These are phyloP conservation scores for Cytospora mali DNA, from an alignment of 2,329 filamentous ascomycete genomes.

Conservation along the genomic window DNA sequence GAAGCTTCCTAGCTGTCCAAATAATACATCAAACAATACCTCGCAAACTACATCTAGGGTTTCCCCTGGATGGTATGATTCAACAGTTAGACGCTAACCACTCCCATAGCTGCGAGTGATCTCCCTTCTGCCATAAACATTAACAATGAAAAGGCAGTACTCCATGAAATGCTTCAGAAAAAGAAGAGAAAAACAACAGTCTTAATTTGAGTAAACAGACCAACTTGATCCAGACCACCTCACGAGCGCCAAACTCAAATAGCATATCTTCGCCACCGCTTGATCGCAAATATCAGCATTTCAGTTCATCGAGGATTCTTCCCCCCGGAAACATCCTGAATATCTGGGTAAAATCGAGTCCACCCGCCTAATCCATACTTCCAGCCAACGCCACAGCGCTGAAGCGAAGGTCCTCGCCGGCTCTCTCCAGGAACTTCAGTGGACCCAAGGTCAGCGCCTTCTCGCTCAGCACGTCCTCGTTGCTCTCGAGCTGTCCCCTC, in stretches of 20 bases:
- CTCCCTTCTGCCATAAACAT: neutral
- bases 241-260: neutral
- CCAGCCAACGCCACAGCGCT: slow-evolving; percentile 60
- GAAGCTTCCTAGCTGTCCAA: too few species aligned
- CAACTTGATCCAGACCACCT: neutral
- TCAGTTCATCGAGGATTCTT: neutral
- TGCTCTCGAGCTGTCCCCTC: slow-evolving; percentile 55
- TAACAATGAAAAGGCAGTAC: neutral
- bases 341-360: neutral
- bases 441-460: slow-evolving; percentile 73
- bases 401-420: slow-evolving; percentile 59
- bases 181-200: neutral
- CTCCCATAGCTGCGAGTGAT: neutral
- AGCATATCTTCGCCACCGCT: neutral
- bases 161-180: neutral
- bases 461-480: slow-evolving; percentile 74
- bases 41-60: neutral
- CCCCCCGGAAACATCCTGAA: neutral
- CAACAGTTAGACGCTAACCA: neutral
- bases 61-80: neutral
- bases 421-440: slow-evolving; percentile 58
- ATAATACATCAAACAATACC: too few species aligned
- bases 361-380: slow-evolving; percentile 46
- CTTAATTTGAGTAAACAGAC: neutral
- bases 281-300: neutral